phyloP scores from a whole-genome alignment of 2,329 filamentous ascomycete genomes.

The Alternaria dauci region DNA sequence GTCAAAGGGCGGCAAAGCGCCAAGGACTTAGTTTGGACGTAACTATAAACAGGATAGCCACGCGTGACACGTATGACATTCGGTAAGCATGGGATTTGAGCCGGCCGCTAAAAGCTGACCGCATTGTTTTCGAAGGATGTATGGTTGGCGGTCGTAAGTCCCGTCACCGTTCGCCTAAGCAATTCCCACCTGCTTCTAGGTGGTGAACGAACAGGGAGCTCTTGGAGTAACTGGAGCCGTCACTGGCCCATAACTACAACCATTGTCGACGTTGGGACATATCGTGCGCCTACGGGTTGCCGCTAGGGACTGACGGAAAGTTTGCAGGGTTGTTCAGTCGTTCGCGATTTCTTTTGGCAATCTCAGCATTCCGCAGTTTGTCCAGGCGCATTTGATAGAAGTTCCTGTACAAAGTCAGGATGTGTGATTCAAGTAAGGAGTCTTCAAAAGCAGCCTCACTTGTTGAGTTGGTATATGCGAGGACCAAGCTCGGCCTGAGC shows the following conservation, averaged over 20 bases:
- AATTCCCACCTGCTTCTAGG: constrained; percentile 19
- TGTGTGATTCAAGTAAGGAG: neutral
- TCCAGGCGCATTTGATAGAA: constrained; percentile 89
- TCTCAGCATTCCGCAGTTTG: constrained; percentile 78
- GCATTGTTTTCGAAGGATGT: constrained; percentile 34
- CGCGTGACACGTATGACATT: constrained; percentile 12
- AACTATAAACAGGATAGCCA: neutral
- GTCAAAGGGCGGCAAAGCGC: neutral
- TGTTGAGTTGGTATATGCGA: constrained; percentile 83
- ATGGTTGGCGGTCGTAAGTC: constrained; percentile 33
- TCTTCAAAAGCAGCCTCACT: constrained; percentile 59
- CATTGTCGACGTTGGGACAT: constrained; percentile 2
- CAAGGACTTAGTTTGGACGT: neutral
- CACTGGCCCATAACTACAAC: neutral
- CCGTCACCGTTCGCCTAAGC: constrained; percentile 27
- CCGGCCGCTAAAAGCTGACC: constrained; percentile 47
- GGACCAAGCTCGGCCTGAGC: constrained; percentile 70
- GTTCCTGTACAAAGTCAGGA: constrained; percentile 59
- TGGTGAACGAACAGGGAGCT: constrained; percentile 8
- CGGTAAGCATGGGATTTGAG: constrained; percentile 24
- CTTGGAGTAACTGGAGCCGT: neutral
- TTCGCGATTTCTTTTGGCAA: constrained; percentile 82
- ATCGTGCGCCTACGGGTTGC: constrained; percentile 44
- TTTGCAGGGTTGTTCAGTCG: constrained; percentile 77
- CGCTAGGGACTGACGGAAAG: constrained; percentile 86